A percentile compares a stretch with the other conserved stretches of the same genome.
Evolutionary conservation across 106 monocot species (phyloP).

Genomic region (Alisma plantagoaquatica): DNA sequence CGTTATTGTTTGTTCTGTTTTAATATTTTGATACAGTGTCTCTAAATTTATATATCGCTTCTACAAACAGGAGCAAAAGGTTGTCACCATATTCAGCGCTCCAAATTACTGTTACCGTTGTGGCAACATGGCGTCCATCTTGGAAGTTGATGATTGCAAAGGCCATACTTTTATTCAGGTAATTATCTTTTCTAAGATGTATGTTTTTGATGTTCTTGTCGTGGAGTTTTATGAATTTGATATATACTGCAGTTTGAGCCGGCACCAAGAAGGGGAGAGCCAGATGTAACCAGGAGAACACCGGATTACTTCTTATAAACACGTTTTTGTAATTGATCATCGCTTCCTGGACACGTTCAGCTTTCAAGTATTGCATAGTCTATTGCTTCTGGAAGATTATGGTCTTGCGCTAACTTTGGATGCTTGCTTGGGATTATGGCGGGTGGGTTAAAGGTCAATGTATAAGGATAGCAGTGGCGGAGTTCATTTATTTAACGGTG

Average conservation of each 20-base stretch:
- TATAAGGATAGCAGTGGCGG: too few relatives aligned
- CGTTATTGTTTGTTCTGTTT: too few relatives aligned
- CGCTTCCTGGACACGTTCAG: too few relatives aligned
- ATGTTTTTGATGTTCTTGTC: background rate
- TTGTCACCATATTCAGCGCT: constrained; percentile 98
- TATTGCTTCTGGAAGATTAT: too few relatives aligned
- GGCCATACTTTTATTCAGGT: constrained; percentile 99
- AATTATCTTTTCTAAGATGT: background rate
- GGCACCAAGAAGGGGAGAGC: constrained; percentile 89
- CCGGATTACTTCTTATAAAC: constrained; percentile 83
- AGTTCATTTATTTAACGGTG: too few relatives aligned
- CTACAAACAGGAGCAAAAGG: constrained; percentile 75
- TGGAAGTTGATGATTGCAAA: constrained; percentile 94
- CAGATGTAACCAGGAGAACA: constrained; percentile 88
- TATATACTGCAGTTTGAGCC: constrained; percentile 65
- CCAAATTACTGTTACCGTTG: constrained; percentile 99
- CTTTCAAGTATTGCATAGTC: too few relatives aligned
- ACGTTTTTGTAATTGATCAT: background rate
- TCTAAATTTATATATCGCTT: background rate
- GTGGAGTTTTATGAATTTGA: background rate
- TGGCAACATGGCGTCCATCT: constrained; percentile 98
- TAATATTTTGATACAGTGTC: too few relatives aligned
- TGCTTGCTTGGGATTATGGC: too few relatives aligned
- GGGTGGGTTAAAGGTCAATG: too few relatives aligned
- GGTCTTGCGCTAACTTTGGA: too few relatives aligned